Base-by-base conservation (phyloP, 2,329 filamentous ascomycete species). In the Colletotrichum limetticola region DNA sequence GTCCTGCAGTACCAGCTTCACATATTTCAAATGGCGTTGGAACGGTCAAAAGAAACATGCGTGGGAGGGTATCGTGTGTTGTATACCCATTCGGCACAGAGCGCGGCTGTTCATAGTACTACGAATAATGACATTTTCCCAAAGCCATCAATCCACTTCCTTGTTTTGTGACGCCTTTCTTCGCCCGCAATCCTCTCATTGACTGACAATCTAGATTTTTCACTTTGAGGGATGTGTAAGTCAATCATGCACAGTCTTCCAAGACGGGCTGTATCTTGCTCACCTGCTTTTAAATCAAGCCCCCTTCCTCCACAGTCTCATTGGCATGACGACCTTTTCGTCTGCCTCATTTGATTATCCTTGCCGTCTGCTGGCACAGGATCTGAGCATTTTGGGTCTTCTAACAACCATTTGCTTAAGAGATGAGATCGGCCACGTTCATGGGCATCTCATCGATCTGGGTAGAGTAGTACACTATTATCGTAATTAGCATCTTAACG, bases 381-480 rank as follows among this genome's bases (percentile, higher is more conserved):
- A 11, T 22, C 16, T n/a, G 22, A 65, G 35, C 3, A 22, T 30
- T 53, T 37, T 14, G 37, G 53, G 16, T 12, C 16, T 55, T 19
- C 11, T 26, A 24, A 30, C 46, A 57, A 67, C 64, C 35, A 65
- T 26, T 37, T 9, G 26, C 57, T 82, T 85, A 90, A 46, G 87
- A 82, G 72, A 88, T 88, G 32, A 91, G 86, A 77, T 90, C 89
- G 78, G 89, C 90, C 81, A 94, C 94, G 80, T 98, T 98, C 95
- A 98, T 98, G 22, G 95, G 95, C 95, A 98, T 98, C 87, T 98
- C 95, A 79, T 98, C 95, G 78, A 98, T 98, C 86, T 98, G 95
- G 59, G 95, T 98, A 19, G 94, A 97, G 85, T 97, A 97, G 86
- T 97, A 97, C 80, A 97, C 92, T 95, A 75, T 12, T 7, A 6